phyloP scores from a whole-genome alignment of 1,284 basidiomycete species.

The Sporisorium sorghi region DNA sequence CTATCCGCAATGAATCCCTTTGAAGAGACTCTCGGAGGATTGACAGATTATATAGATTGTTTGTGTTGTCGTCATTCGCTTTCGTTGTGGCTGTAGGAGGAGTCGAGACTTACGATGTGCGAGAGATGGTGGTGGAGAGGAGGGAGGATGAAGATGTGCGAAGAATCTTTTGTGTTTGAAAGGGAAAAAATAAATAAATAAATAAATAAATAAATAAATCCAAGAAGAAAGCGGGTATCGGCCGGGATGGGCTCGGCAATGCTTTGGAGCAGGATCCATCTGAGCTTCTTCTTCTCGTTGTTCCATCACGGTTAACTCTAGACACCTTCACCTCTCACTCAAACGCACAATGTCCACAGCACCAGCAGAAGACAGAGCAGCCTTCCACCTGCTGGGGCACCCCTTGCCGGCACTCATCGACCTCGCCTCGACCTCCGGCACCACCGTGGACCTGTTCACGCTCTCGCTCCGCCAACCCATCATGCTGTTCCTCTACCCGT shows the following conservation, averaged over 20 bases:
- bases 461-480: slow-evolving; percentile 56
- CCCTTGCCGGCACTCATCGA: slow-evolving; percentile 60
- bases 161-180: no score
- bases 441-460: slow-evolving; percentile 62
- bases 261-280: slow-evolving; percentile 17
- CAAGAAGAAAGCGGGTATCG: slow-evolving; percentile 13
- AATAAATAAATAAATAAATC: no score
- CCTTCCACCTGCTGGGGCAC: slow-evolving; percentile 63
- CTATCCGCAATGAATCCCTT: slow-evolving; percentile 12
- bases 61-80: slow-evolving; percentile 44
- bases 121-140: slow-evolving; percentile 15
- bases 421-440: slow-evolving; percentile 47
- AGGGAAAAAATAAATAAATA: background rate
- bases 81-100: background rate
- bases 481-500: slow-evolving; percentile 58
- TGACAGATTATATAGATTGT: slow-evolving; percentile 48
- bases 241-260: slow-evolving; percentile 15
- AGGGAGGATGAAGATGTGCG: background rate
- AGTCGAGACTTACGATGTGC: slow-evolving; percentile 13
- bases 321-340: background rate
- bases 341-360: background rate
- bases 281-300: background rate
- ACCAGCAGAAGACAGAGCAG: slow-evolving; percentile 37
- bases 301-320: background rate
- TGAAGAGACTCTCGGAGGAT: slow-evolving; percentile 36